Percentiles rank a stretch among this genome's conserved stretches.
Conservation (phyloP, 768 basidiomycete genomes). For the Tylopilus sp. region DNA sequence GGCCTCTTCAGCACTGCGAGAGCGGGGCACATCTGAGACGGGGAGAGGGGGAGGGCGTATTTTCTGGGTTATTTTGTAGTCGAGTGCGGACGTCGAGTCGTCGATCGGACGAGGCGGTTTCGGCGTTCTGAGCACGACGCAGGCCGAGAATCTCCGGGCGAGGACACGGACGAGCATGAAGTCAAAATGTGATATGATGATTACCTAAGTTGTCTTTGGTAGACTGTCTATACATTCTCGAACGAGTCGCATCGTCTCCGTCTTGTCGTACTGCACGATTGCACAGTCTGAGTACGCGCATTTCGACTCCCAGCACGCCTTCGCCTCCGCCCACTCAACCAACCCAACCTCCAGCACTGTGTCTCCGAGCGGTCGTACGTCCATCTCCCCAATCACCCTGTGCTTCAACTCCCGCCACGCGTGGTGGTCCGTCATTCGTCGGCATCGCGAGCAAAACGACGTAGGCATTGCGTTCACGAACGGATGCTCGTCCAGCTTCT, state of each 20-base stretch:
- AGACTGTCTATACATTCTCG: slow-evolving; percentile 51
- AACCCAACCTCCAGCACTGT: slow-evolving; percentile 49
- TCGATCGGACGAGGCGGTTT: slow-evolving; percentile 79
- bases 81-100: slow-evolving; percentile 92
- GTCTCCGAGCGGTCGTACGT: slow-evolving; percentile 56
- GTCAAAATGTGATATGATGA: background rate
- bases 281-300: slow-evolving; percentile 45
- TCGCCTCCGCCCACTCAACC: slow-evolving; percentile 54
- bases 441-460: slow-evolving; percentile 46
- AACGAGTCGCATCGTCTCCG: slow-evolving; percentile 51
- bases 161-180: too few species aligned
- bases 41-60: slow-evolving; percentile 82
- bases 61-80: slow-evolving; percentile 78
- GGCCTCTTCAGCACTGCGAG: slow-evolving; percentile 88
- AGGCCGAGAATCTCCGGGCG: slow-evolving; percentile 13
- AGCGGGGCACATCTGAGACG: slow-evolving; percentile 76
- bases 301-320: slow-evolving; percentile 56
- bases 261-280: slow-evolving; percentile 53
- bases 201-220: slow-evolving; percentile 33
- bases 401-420: slow-evolving; percentile 66
- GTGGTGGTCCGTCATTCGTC: slow-evolving; percentile 47
- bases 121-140: slow-evolving; percentile 36
- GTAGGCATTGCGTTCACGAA: slow-evolving; percentile 49
- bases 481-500: slow-evolving; percentile 51
- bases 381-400: slow-evolving; percentile 54